phyloP scores from a whole-genome alignment of 257 asterid genomes.

The Lycium ferocissimum region DNA sequence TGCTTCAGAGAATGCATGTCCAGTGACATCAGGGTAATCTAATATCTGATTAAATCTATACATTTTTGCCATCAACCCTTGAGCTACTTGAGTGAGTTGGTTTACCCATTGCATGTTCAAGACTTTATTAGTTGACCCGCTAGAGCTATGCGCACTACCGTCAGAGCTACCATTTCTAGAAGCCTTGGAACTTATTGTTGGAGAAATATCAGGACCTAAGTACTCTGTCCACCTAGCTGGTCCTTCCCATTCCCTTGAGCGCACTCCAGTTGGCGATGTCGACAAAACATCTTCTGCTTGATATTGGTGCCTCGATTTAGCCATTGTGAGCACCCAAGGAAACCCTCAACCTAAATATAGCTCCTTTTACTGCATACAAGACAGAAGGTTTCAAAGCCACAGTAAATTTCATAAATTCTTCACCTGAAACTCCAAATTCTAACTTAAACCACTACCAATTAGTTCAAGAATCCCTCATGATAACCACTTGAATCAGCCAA shows the following conservation, averaged over 20 bases:
- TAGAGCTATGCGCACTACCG: slow-evolving; percentile 55
- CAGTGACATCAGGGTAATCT: slow-evolving; percentile 86
- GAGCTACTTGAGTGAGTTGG: slow-evolving; percentile 96
- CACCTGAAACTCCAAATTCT: not conserved
- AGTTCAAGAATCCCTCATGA: not conserved
- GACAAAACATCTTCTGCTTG: slow-evolving; percentile 71
- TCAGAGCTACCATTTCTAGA: slow-evolving; percentile 64
- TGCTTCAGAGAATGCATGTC: slow-evolving; percentile 83
- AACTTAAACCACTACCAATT: slow-evolving; percentile 1
- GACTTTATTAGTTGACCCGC: slow-evolving; percentile 71
- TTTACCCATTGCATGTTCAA: slow-evolving; percentile 97
- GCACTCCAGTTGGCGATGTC: slow-evolving; percentile 61
- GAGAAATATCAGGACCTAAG: slow-evolving; percentile 72
- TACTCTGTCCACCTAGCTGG: slow-evolving; percentile 95
- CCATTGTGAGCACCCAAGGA: slow-evolving; percentile 58
- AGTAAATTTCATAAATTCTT: not conserved
- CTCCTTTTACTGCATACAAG: slow-evolving; percentile 47
- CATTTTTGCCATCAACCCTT: slow-evolving; percentile 97
- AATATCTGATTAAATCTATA: slow-evolving; percentile 91
- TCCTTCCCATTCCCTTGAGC: slow-evolving; percentile 90
- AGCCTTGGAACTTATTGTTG: slow-evolving; percentile 44
- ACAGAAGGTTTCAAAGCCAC: not conserved
- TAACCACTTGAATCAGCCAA: not conserved
- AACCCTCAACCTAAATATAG: slow-evolving; percentile 34
- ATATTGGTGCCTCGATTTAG: slow-evolving; percentile 71